A percentile compares a stretch with the other conserved stretches of the same genome.
phyloP scores from a whole-genome alignment of 768 basidiomycete genomes.

The Cubamyces sp. region DNA sequence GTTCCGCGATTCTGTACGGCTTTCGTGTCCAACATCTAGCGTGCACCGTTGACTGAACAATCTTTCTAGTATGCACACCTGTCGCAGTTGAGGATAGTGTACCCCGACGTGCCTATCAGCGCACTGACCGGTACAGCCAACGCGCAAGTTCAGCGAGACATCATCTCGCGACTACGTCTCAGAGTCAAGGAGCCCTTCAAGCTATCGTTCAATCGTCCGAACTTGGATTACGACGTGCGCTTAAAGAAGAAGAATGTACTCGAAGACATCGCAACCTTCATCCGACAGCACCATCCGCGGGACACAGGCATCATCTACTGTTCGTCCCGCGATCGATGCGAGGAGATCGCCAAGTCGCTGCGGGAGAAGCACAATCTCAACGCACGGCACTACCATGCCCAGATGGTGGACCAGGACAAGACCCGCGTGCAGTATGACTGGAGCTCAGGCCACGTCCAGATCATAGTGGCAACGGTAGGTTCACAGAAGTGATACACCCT shows the following conservation, averaged over 20 bases:
- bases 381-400: constrained; percentile 88
- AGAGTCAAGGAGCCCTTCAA: constrained; percentile 58
- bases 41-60: neutral
- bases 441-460: constrained; percentile 69
- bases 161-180: constrained; percentile 71
- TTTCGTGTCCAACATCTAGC: neutral
- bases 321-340: constrained; percentile 70
- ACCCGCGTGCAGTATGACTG: constrained; percentile 67
- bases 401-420: constrained; percentile 66
- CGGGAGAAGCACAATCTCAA: constrained; percentile 57
- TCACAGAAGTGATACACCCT: neutral
- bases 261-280: constrained; percentile 69
- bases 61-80: constrained; percentile 66
- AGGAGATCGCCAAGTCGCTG: constrained; percentile 75
- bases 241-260: constrained; percentile 47
- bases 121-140: constrained; percentile 97
- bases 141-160: constrained; percentile 74
- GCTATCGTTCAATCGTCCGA: constrained; percentile 94
- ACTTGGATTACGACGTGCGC: constrained; percentile 76
- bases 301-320: constrained; percentile 89
- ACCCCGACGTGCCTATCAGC: constrained; percentile 87
- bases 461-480: constrained; percentile 91
- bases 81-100: constrained; percentile 69
- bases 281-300: constrained; percentile 57
- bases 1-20: constrained; percentile 75